Conservation (phyloP, 73 alveolate genomes). For the Paraurostyla sp. region DNA sequence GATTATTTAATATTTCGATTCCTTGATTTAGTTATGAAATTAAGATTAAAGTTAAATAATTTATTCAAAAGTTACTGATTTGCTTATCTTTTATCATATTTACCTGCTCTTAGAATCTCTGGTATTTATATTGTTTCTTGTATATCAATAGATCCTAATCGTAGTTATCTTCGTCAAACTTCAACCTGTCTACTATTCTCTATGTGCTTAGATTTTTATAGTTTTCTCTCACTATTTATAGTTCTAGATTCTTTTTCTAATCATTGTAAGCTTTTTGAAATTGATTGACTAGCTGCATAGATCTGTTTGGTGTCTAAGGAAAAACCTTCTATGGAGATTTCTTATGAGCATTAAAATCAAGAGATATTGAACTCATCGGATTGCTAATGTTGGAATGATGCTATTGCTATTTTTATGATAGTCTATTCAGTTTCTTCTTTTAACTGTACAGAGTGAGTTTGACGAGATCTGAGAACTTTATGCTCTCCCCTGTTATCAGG, state of each 20-base stretch:
- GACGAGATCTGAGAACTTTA: not conserved
- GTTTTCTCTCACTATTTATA: slow-evolving; percentile 9
- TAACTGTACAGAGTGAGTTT: not conserved
- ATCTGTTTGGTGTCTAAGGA: not conserved
- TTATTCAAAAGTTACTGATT: not conserved
- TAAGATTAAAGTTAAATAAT: not conserved
- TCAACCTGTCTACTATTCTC: not conserved
- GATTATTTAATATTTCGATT: not conserved
- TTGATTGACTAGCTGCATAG: not conserved
- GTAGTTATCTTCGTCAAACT: slow-evolving; percentile 10
- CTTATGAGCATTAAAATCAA: not conserved
- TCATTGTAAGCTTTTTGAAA: not conserved
- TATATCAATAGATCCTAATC: not conserved
- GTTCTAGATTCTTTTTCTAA: not conserved
- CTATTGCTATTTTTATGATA: not conserved
- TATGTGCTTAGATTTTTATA: not conserved
- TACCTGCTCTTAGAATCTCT: not conserved
- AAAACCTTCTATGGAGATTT: not conserved
- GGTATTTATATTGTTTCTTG: not conserved
- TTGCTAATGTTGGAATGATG: too few relatives aligned
- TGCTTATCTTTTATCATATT: not conserved
- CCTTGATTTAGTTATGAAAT: not conserved
- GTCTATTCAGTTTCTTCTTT: not conserved
- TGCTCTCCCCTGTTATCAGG: not conserved
- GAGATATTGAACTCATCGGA: too few relatives aligned